Conservation (phyloP, 306 rosid species). For the Glycine tomentella region DNA sequence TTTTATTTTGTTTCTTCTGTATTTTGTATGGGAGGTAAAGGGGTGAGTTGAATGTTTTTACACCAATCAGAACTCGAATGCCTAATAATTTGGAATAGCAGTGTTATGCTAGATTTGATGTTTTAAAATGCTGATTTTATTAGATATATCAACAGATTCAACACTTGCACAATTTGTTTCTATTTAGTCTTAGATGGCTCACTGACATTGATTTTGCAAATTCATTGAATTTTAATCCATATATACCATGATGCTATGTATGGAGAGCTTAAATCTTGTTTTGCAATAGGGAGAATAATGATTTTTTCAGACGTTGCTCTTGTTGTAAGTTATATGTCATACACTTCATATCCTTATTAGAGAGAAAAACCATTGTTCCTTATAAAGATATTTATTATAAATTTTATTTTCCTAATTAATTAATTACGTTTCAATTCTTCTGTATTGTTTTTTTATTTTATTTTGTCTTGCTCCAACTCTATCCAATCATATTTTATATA, state of each 20-base stretch:
- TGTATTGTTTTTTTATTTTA: background rate
- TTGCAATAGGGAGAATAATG: constrained; percentile 20
- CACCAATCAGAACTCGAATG: too few species aligned
- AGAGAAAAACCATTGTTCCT: background rate
- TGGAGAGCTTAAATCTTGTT: constrained; percentile 13
- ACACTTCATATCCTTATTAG: constrained; percentile 17
- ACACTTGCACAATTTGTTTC: background rate
- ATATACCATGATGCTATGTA: background rate
- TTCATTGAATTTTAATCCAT: background rate
- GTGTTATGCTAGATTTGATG: too few species aligned
- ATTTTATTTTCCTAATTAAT: too few species aligned
- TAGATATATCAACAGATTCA: too few species aligned
- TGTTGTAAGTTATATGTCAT: background rate
- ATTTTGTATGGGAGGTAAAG: too few species aligned
- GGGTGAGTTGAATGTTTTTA: too few species aligned
- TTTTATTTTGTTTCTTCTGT: too few species aligned
- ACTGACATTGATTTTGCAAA: constrained; percentile 34
- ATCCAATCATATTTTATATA: too few species aligned
- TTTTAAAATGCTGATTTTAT: too few species aligned
- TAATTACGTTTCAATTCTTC: too few species aligned
- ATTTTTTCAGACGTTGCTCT: background rate
- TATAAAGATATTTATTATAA: constrained; percentile 10
- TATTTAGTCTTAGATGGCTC: constrained; percentile 11
- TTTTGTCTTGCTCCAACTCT: background rate
- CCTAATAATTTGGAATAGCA: too few species aligned